A percentile compares a stretch with the other conserved stretches of the same genome.
Conservation (phyloP, 768 basidiomycete species). For the Boletellus ananas region DNA sequence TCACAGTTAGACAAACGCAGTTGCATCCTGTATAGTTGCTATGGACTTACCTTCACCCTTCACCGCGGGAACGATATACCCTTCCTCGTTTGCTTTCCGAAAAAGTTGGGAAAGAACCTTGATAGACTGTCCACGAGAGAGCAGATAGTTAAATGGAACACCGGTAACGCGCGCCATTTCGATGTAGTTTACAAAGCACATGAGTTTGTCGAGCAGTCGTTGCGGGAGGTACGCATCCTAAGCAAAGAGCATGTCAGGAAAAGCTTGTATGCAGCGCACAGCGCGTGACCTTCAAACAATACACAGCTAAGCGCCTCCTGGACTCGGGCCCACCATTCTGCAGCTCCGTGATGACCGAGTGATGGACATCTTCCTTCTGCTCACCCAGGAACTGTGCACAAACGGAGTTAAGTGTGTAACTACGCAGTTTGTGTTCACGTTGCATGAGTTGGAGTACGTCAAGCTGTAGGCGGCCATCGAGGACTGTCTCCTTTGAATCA, state of each 20-base stretch:
- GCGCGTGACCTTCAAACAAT: constrained; percentile 82
- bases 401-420: constrained; percentile 96
- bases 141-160: constrained; percentile 96
- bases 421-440: constrained; percentile 93
- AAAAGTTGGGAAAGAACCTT: constrained; percentile 96
- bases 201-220: constrained; percentile 91
- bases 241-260: background rate
- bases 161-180: constrained; percentile 99
- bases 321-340: constrained; percentile 97
- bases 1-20: background rate
- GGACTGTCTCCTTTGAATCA: constrained; percentile 88
- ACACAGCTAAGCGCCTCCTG: constrained; percentile 87
- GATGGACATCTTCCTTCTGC: constrained; percentile 98
- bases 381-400: constrained; percentile 97
- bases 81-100: constrained; percentile 87
- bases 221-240: constrained; percentile 99
- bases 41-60: constrained; percentile 71
- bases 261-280: background rate
- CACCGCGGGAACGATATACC: constrained; percentile 82
- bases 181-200: constrained; percentile 98
- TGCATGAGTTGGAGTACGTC: constrained; percentile 98
- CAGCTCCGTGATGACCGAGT: constrained; percentile 96
- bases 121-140: constrained; percentile 95
- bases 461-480: constrained; percentile 92
- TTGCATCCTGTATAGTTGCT: background rate